These are phyloP conservation scores for Sonneratia caseolaris DNA, from an alignment of 345 rosid species.

Conservation along the genomic window DNA sequence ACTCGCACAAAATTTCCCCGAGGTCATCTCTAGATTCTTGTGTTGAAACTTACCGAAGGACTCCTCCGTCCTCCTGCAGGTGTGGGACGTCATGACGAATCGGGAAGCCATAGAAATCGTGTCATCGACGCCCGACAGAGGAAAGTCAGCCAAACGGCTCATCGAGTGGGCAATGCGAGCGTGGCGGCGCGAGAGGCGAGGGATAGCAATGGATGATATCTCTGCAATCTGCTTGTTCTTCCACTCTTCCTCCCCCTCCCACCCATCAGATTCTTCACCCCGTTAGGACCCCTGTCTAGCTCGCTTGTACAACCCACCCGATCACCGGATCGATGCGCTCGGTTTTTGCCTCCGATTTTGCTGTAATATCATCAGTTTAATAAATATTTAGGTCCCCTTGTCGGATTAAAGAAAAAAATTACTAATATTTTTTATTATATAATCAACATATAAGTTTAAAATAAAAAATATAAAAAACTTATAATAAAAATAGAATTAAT, in stretches of 20 bases:
- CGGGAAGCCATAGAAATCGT: slow-evolving; percentile 75
- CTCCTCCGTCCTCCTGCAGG: slow-evolving; percentile 23
- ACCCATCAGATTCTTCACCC: slow-evolving; percentile 9
- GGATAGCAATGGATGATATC: slow-evolving; percentile 83
- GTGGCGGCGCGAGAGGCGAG: slow-evolving; percentile 69
- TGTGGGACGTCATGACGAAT: slow-evolving; percentile 90
- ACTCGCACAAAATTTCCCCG: background rate
- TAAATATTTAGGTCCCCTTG: background rate
- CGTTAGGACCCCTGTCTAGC: background rate
- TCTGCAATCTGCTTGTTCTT: slow-evolving; percentile 88
- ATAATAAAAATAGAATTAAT: too few relatives aligned
- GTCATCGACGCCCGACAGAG: slow-evolving; percentile 38
- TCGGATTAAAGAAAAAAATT: background rate
- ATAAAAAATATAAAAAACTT: too few relatives aligned
- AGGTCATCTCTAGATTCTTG: background rate
- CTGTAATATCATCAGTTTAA: background rate
- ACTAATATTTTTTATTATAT: too few relatives aligned
- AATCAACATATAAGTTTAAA: too few relatives aligned
- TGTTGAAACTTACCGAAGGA: background rate
- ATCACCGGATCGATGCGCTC: background rate
- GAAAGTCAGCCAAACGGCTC: slow-evolving; percentile 60
- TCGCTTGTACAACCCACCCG: background rate
- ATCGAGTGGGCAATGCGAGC: slow-evolving; percentile 53
- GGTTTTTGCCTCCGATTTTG: background rate
- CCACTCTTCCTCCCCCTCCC: slow-evolving; percentile 24